Base-by-base conservation (phyloP, 345 rosid genomes). In the Rubroshorea leprosula region DNA sequence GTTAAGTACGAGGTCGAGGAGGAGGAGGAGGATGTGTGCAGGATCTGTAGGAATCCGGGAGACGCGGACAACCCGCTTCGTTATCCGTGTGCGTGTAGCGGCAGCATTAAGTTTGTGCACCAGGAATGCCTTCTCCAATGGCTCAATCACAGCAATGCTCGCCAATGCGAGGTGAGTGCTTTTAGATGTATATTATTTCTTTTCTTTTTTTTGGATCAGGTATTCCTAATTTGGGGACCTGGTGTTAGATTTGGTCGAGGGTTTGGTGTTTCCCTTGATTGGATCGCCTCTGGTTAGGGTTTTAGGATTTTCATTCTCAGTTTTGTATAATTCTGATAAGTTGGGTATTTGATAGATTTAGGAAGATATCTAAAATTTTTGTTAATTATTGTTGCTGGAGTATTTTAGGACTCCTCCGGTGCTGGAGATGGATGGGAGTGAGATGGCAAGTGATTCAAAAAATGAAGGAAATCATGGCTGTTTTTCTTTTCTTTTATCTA, bases 91-190 rank as follows among this genome's bases (percentile, higher is more conserved):
- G 97, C 99, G 0, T 94, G 99, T 58, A 87, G 99, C 65, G 99
- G 99, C 21, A 94, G 99, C 62, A 94, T 94, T 68, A 94, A 90
- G 76, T 94, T 79, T 55, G 99, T 94, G 52, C 99, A 94, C 54
- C 99, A 94, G 71, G 95, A 94, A 72, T 94, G 99, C 49, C 95
- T 94, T 47, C 91, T 94, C 46, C 97, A 94, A 86, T 94, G 99
- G 99, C 91, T 94, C 39, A 84, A 85, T 70, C 99, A 90, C 57
- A 89, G 96, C 77, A 94, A 94, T 75, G 95, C 97, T 64, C 99
- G 99, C 59, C 97, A 87, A 64, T 94, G 99, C 92, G 97, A 94
- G 99, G 99, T 94, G 70, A 56, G 62, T 23, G 19, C 21, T 25
- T 13, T 22, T 35, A 13, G 12, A 35, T 35, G 41, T 35, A 35